Evolutionary conservation across 257 asterid species (phyloP), one percentile per base, ranked within the genome.

Genomic region (Ballota nigra): DNA sequence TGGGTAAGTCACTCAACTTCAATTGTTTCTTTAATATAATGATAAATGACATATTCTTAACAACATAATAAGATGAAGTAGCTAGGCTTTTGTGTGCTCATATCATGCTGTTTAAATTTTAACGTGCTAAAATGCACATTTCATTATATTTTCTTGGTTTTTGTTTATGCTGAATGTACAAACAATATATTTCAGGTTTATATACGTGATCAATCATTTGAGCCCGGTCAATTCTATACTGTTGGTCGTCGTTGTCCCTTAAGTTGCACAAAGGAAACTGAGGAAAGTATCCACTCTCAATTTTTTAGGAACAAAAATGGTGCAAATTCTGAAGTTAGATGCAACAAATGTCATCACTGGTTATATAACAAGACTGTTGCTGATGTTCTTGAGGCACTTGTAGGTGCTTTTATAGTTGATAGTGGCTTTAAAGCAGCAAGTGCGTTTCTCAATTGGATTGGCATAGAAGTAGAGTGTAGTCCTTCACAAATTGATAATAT

Each of bases 301-400:
- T 18, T 66, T 61, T 20, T 69, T 78, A 74, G 56, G 62, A 77
- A 70, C 61, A 69, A 52, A 69, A 73, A 65, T 68, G 85, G 70
- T 71, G 79, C 58, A 70, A 78, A 78, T 60, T 29, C 69, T 63
- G 87, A 85, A 78, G 82, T 83, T 51, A 84, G 87, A 84, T 95
- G 99, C 88, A 82, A 78, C 87, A 95, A 80, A 87, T 70, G 81
- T 77, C 99, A 95, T 86, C 96, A 84, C 77, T 88, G 92, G 99
- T 81, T 95, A 82, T 77, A 76, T 55, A 86, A 88, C 86, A 95
- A 95, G 86, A 90, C 96, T 75, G 79, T 95, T 65, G 89, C 99
- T 60, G 98, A 95, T 78, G 89, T 82, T 81, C 85, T 95, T 63
- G 99, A 95, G 85, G 97, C 97, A 71, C 98, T 95, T 78, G 66